Evolutionary conservation across 2,329 filamentous ascomycete genomes (phyloP).

Genomic region (Proliferodiscus dingleyae): DNA sequence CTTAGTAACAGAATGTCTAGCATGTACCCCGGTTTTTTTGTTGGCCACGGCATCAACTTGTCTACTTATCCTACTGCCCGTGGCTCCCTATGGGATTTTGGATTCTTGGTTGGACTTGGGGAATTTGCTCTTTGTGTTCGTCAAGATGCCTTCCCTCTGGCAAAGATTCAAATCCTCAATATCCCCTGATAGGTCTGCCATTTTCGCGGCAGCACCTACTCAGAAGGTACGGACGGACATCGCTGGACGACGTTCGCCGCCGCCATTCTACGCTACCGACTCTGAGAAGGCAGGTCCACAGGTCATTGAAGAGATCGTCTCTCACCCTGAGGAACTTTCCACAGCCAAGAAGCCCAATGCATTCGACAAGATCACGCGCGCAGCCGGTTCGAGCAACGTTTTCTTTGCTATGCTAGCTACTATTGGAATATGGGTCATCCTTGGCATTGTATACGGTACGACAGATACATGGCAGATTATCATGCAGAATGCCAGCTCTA

Average conservation of each 20-base stretch:
- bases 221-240: slow-evolving; percentile 8
- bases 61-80: neutral
- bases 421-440: slow-evolving; percentile 29
- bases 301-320: neutral
- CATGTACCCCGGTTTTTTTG: neutral
- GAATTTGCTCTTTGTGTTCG: neutral
- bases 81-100: neutral
- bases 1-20: too few species aligned
- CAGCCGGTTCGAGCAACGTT: slow-evolving; percentile 26
- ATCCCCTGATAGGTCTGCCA: slow-evolving; percentile 9
- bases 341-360: slow-evolving; percentile 11
- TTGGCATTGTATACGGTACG: slow-evolving; percentile 30
- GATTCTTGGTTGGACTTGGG: neutral
- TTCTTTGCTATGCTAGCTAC: slow-evolving; percentile 32
- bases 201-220: slow-evolving; percentile 17
- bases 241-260: slow-evolving; percentile 5
- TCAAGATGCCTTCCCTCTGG: slow-evolving; percentile 13
- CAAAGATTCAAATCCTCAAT: slow-evolving; percentile 13
- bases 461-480: slow-evolving; percentile 35
- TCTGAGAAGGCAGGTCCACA: neutral
- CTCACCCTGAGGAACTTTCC: slow-evolving; percentile 2
- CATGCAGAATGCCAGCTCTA: slow-evolving; percentile 34
- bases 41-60: neutral
- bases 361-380: slow-evolving; percentile 27
- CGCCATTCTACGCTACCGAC: slow-evolving; percentile 6